Evolutionary conservation across 768 basidiomycete genomes (phyloP).

Genomic region (Macrocybe gigantea): DNA sequence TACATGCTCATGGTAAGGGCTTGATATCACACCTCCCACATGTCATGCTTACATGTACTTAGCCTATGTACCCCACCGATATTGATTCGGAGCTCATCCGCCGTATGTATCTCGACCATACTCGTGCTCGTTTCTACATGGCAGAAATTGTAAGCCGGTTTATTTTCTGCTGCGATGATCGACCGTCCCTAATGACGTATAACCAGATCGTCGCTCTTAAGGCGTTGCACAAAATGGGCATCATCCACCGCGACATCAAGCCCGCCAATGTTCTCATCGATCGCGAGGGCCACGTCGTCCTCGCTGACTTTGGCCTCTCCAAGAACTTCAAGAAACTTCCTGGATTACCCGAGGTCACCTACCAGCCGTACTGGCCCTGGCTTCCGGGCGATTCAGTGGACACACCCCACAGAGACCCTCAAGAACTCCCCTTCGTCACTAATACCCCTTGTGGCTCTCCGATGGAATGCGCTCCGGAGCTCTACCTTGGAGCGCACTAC

Average conservation of each 20-base stretch:
- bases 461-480: background rate
- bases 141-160: background rate
- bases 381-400: background rate
- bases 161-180: background rate
- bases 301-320: background rate
- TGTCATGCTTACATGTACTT: background rate
- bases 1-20: background rate
- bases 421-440: background rate
- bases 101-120: background rate
- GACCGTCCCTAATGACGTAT: background rate
- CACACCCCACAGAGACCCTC: background rate
- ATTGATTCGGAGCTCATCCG: background rate
- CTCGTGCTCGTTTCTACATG: background rate
- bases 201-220: background rate
- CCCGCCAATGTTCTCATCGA: slow-evolving; percentile 1
- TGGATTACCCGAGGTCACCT: background rate
- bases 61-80: background rate
- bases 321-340: background rate
- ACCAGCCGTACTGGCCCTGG: slow-evolving; percentile 1
- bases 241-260: slow-evolving; percentile 3
- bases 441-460: background rate
- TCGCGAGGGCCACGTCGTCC: background rate
- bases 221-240: background rate
- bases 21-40: background rate
- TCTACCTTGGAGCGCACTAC: background rate